Evolutionary conservation across 2,329 filamentous ascomycete genomes (phyloP).

Genomic region (Aspergillus sp.): DNA sequence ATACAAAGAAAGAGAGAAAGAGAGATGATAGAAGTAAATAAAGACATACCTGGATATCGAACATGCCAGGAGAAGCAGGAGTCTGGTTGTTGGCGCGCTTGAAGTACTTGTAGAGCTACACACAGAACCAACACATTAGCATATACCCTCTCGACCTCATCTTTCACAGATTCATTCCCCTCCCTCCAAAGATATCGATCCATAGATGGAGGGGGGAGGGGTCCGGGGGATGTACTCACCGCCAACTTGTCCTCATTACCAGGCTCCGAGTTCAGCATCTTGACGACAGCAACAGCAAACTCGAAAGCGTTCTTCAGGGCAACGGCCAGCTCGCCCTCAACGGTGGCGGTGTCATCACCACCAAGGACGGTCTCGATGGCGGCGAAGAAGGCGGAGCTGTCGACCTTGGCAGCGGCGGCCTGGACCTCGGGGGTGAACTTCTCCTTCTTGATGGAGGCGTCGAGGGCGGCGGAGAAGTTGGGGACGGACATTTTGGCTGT

Average conservation of each 20-base stretch:
- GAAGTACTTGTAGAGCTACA: conserved; percentile 25
- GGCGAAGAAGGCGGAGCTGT: conserved; percentile 27
- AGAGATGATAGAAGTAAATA: background rate
- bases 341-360: conserved; percentile 19
- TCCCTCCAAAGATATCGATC: background rate
- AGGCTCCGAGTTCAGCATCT: conserved; percentile 30
- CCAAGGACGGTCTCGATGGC: conserved; percentile 28
- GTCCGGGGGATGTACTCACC: too few relatives aligned
- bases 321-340: conserved; percentile 20
- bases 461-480: conserved; percentile 29
- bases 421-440: conserved; percentile 34
- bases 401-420: conserved; percentile 27
- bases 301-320: conserved; percentile 34
- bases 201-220: background rate
- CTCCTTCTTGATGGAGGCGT: conserved; percentile 27
- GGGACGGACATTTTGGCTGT: conserved; percentile 30
- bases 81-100: conserved; percentile 17
- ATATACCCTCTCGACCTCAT: background rate
- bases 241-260: conserved; percentile 25
- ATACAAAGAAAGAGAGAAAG: background rate
- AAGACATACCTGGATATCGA: conserved; percentile 21
- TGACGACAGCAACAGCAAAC: conserved; percentile 34
- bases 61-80: conserved; percentile 20
- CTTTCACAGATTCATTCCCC: background rate
- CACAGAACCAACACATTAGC: background rate